Conservation (phyloP, 345 rosid genomes). For the Cardamine chenopodiifolia region DNA sequence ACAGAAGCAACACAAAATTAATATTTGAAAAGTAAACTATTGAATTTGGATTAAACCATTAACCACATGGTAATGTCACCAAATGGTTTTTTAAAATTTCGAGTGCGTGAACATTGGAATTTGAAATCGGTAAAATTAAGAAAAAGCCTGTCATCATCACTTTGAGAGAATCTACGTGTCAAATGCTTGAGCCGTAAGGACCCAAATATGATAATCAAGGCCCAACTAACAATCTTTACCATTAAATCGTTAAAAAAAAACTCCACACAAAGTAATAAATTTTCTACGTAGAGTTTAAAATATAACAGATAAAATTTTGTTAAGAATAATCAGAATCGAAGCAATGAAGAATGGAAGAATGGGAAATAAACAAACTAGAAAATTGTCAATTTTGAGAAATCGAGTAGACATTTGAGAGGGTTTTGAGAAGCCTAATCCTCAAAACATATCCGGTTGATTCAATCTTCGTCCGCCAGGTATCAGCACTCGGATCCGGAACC, state of each 20-base stretch:
- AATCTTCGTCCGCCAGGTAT: conserved; percentile 66
- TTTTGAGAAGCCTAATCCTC: conserved; percentile 54
- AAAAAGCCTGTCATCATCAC: conserved; percentile 17
- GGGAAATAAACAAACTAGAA: not conserved
- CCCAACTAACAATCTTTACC: not conserved
- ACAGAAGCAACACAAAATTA: not conserved
- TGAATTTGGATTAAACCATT: conserved; percentile 5
- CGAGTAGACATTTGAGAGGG: conserved; percentile 52
- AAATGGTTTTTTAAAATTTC: not conserved
- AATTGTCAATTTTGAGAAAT: not conserved
- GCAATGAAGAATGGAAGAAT: not conserved
- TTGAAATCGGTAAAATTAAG: conserved; percentile 15
- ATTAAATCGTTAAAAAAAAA: not conserved
- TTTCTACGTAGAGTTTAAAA: not conserved
- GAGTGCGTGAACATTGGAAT: conserved; percentile 19
- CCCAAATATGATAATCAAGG: not conserved
- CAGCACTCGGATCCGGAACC: no score
- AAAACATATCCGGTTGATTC: conserved; percentile 53
- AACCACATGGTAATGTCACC: conserved; percentile 24
- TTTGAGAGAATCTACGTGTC: conserved; percentile 3
- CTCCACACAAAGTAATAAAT: not conserved
- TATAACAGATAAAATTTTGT: not conserved
- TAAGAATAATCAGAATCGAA: not conserved
- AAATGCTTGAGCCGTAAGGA: not conserved
- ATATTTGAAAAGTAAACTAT: not conserved